phyloP scores from a whole-genome alignment of 1,139 yeast genomes.

The Yamadazyma trypodendri region DNA sequence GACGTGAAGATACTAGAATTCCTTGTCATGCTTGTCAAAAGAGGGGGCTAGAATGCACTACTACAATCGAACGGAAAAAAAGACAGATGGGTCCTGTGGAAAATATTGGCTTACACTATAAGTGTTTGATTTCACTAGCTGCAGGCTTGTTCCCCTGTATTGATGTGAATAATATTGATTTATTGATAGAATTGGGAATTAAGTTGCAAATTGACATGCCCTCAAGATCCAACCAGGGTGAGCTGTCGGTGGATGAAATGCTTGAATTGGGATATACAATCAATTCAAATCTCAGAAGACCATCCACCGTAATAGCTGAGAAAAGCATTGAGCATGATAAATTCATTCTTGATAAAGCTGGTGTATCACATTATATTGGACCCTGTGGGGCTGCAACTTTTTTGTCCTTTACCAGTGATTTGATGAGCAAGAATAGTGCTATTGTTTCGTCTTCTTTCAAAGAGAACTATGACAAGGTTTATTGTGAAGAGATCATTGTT shows the following conservation, averaged over 20 bases:
- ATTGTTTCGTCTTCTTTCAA: constrained; percentile 4
- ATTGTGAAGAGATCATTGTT: constrained; percentile 8
- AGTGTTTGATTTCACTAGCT: constrained; percentile 32
- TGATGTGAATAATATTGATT: constrained; percentile 37
- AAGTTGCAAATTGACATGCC: constrained; percentile 38
- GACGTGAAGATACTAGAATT: constrained; percentile 10
- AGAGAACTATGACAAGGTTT: constrained; percentile 3
- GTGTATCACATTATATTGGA: constrained; percentile 15
- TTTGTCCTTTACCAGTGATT: constrained; percentile 6
- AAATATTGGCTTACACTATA: constrained; percentile 39
- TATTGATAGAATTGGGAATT: constrained; percentile 33
- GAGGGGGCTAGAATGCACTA: constrained; percentile 34
- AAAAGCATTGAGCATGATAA: constrained; percentile 9
- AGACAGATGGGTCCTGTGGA: constrained; percentile 39
- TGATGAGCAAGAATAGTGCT: constrained; percentile 3
- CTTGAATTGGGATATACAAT: constrained; percentile 6
- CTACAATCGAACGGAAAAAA: constrained; percentile 19
- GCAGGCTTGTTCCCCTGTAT: constrained; percentile 39
- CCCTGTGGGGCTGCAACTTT: constrained; percentile 12
- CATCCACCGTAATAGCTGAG: not conserved
- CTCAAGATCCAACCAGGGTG: constrained; percentile 5
- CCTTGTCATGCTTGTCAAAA: constrained; percentile 36
- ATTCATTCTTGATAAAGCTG: constrained; percentile 13
- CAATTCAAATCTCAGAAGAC: not conserved
- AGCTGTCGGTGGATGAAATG: constrained; percentile 5